Base-by-base conservation (phyloP, 1,284 basidiomycete species). In the Ganoderma lingzhi region DNA sequence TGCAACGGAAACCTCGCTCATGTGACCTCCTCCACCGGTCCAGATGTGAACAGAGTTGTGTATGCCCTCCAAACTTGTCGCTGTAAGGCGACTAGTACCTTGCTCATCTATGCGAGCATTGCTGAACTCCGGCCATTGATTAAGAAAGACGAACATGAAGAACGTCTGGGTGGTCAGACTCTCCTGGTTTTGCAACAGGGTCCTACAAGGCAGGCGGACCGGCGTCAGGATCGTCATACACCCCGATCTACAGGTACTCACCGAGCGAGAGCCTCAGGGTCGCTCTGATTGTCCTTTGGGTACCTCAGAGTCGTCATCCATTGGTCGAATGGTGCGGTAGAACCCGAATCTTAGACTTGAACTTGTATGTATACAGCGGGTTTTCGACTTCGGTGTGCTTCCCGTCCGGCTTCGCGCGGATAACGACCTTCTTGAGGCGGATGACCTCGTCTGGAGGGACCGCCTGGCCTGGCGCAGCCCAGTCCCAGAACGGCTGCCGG, bases 401-500 rank as follows among this genome's bases (percentile, higher is more conserved):
- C 3, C 70, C 70, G 8, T 63, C 39, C 10, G 65, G 42, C 17
- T 42, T 42, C 28, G 19, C 44, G 2, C 55, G 55, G 8, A 67
- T 63, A 6, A 30, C 23, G 42, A 71, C 14, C 17, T 32, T 37
- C 12, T 42, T 37, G 4, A 28, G 10, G 15, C 48, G 37, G 37
- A 61, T 45, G 19, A 70, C 35, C 37, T 63, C 53, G 6, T 37
- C 53, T 0, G 70, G 70, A 10, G 56, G 63, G 14, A 45, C 42
- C 1, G 64, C 30, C n/a, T 53, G 35, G 28, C 32, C 23, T 2
- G 58, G 3, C 14, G 35, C 39, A 2, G 70, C 64, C 70, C 70
- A 71, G 58, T 71, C 70, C 70, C 67, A 69, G 56, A 61, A 71
- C 14, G 70, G 70, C 19, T 60, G 62, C 15, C 70, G 67, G 9